Evolutionary conservation across 805 yeast species (phyloP), one percentile per base, ranked within the genome.

Genomic region (Sungouiozyma ichnusensis): DNA sequence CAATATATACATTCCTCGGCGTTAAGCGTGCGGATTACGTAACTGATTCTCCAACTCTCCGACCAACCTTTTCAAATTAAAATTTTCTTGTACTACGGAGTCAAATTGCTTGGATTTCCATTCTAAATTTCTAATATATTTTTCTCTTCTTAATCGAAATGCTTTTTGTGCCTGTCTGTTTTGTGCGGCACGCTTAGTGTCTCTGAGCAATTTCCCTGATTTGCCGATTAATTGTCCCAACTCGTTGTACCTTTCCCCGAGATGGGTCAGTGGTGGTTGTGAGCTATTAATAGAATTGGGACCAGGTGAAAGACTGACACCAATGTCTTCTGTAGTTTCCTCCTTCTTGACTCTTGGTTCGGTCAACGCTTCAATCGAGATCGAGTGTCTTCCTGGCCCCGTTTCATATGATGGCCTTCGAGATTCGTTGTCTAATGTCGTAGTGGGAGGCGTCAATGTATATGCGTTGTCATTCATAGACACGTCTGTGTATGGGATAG

Each of bases 151-250:
- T 57, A 78, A 79, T 57, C 97, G 74, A 65, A 87, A 88, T 7
- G 95, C 95, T 51, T 85, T 76, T 65, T 88, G 97, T 3, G 97
- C 96, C 46, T 77, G 79, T 55, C 97, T 71, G 67, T 88, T 88
- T 64, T 88, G 97, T 7, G 81, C 87, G 1, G 96, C 96, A 48
- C 97, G 76, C 61, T 85, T 85, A 34, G 92, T 76, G 43, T 71
- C 73, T 18, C 55, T 45, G 36, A 56, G 39, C 7, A 50, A 45
- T 43, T 56, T 56, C 5, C 59, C 58, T 13, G 58, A 50, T 40
- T 49, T 53, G 2, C 59, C 57, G 18, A 54, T 48, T 35, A 56
- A 40, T 40, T 51, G 50, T 8, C 57, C 59, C 3, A 40, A 37
- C 13, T 38, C 40, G 33, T 54, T 49, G 36, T 48, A 46, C 7